These are phyloP conservation scores for Papilionanthe hybrid DNA, from an alignment of 116 monocot genomes.

Conservation along the genomic window DNA sequence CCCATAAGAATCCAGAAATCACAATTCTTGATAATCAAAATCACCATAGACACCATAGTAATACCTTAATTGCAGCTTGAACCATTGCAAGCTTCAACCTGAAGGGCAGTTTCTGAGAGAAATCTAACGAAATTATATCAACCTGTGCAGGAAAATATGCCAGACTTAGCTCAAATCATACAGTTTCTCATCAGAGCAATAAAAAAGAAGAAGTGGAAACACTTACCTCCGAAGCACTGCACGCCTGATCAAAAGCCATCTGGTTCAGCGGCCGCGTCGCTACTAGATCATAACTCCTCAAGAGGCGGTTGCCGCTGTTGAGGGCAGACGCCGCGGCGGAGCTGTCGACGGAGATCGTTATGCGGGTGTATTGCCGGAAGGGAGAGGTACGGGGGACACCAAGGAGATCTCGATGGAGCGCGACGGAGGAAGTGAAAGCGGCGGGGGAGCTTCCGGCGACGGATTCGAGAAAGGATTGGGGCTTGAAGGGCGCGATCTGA, in stretches of 20 bases:
- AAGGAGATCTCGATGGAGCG: slow-evolving; percentile 37
- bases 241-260: slow-evolving; percentile 58
- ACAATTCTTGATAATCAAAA: slow-evolving; percentile 6
- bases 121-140: slow-evolving; percentile 75
- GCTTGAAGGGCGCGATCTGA: slow-evolving; percentile 30
- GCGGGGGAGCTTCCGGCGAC: slow-evolving; percentile 24
- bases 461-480: slow-evolving; percentile 30
- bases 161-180: background rate
- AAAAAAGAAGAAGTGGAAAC: no score
- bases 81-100: slow-evolving; percentile 62
- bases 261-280: slow-evolving; percentile 59
- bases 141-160: slow-evolving; percentile 30
- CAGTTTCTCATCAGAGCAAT: background rate
- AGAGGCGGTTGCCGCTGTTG: slow-evolving; percentile 34
- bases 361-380: slow-evolving; percentile 68
- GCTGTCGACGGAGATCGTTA: slow-evolving; percentile 56
- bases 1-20: background rate
- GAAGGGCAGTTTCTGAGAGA: slow-evolving; percentile 74
- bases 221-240: slow-evolving; percentile 51
- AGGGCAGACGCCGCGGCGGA: slow-evolving; percentile 22
- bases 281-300: slow-evolving; percentile 68
- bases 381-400: slow-evolving; percentile 16
- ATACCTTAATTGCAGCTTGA: slow-evolving; percentile 69
- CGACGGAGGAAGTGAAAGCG: slow-evolving; percentile 13
- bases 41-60: background rate